Evolutionary conservation across 2,329 filamentous ascomycete genomes (phyloP).

Genomic region (Fusarium sp.): DNA sequence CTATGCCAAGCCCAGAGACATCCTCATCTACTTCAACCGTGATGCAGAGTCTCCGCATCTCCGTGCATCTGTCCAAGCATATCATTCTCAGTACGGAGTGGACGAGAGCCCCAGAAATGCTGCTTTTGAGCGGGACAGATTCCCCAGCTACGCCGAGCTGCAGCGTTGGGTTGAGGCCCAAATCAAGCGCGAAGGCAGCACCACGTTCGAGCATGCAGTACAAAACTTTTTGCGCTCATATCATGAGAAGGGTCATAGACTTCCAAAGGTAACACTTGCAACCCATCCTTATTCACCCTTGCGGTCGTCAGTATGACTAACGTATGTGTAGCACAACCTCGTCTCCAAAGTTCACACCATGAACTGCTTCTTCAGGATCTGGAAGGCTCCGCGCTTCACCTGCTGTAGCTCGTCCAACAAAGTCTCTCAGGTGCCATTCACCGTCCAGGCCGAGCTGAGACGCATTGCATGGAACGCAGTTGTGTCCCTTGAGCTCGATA

Average conservation of each 20-base stretch:
- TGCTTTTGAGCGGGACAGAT: constrained; percentile 52
- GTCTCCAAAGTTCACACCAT: constrained; percentile 58
- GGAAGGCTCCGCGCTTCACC: constrained; percentile 57
- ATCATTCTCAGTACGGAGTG: constrained; percentile 48
- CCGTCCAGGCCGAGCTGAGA: constrained; percentile 55
- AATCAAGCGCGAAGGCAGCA: constrained; percentile 50
- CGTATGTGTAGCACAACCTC: constrained; percentile 52
- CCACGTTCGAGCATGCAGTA: constrained; percentile 49
- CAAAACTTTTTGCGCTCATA: constrained; percentile 55
- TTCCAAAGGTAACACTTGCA: constrained; percentile 54
- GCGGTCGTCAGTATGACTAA: constrained; percentile 30
- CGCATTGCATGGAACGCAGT: constrained; percentile 54
- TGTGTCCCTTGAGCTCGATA: constrained; percentile 53
- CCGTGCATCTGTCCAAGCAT: constrained; percentile 54
- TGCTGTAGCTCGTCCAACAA: constrained; percentile 55
- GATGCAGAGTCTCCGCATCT: constrained; percentile 54
- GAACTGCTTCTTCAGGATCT: constrained; percentile 63
- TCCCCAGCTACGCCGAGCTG: constrained; percentile 51
- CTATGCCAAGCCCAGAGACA: constrained; percentile 52
- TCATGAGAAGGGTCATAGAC: constrained; percentile 49
- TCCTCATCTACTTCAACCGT: constrained; percentile 52
- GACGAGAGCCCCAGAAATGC: constrained; percentile 51
- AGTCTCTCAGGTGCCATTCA: constrained; percentile 52
- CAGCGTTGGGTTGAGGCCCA: constrained; percentile 54
- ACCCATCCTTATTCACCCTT: neutral